A percentile compares a stretch with the other conserved stretches of the same genome.
phyloP scores from a whole-genome alignment of 2,329 filamentous ascomycete genomes.

The Grosmannia penicillata region DNA sequence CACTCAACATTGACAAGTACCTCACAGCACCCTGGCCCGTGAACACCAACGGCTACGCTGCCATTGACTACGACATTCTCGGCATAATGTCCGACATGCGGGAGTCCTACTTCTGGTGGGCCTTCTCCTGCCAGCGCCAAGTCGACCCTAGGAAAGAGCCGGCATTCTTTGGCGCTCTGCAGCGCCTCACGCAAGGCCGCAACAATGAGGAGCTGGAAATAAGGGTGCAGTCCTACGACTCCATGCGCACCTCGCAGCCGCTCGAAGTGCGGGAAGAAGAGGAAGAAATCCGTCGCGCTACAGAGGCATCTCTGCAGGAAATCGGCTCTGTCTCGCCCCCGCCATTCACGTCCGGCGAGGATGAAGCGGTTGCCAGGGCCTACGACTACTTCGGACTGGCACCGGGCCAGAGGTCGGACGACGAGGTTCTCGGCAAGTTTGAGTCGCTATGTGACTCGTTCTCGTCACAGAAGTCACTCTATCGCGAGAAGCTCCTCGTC shows the following conservation, averaged over 20 bases:
- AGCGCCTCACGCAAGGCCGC: conserved; percentile 11
- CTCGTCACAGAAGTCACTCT: conserved; percentile 13
- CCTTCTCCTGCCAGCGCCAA: conserved; percentile 14
- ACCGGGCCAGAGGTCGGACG: conserved; percentile 5
- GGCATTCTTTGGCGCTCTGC: conserved; percentile 9
- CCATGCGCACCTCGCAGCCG: conserved; percentile 6
- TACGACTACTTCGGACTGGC: conserved; percentile 14
- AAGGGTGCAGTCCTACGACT: conserved; percentile 8
- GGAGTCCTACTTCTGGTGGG: conserved; percentile 15
- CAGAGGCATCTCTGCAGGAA: conserved; percentile 9
- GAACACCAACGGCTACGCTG: conserved; percentile 1
- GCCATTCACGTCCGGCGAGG: not conserved
- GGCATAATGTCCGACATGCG: conserved; percentile 12
- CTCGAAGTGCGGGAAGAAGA: not conserved
- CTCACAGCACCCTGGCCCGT: not conserved
- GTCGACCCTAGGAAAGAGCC: conserved; percentile 8
- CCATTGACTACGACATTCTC: conserved; percentile 11
- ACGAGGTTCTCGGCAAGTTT: conserved; percentile 13
- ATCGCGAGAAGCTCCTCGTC: conserved; percentile 14
- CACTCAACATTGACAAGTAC: conserved; percentile 10
- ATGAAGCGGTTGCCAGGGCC: conserved; percentile 7
- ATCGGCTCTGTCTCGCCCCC: not conserved
- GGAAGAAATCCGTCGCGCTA: conserved; percentile 11
- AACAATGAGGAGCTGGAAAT: conserved; percentile 11
- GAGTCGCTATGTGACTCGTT: conserved; percentile 11